Base-by-base conservation (phyloP, 164 flowering plant genomes). In the Cinnamomum chago region DNA sequence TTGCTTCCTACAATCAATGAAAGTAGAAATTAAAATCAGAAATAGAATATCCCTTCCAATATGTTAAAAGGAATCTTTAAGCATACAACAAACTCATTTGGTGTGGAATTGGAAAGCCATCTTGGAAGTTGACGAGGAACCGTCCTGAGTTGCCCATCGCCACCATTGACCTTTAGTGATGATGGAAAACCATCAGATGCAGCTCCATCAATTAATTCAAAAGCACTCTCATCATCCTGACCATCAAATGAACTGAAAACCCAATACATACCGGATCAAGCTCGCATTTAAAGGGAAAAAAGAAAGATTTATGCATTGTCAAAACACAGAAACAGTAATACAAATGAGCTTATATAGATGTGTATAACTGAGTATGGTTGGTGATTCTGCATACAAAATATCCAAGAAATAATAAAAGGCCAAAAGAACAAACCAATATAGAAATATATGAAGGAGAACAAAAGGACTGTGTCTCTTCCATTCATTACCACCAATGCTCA, bases 61-160 rank as follows among this genome's bases (percentile, higher is more conserved):
- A 68, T 50, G 47, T 58, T 50, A 1, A 23, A 22, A 55, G 69
- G 15, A 72, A 52, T 52, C 66, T 35, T 72, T 70, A 60, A 60
- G 62, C 23, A 64, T 88, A 96, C 99, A 76, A 92, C 79, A 85
- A 96, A 96, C 77, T 94, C 99, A 76, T 94, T 95, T 58, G 99
- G 99, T 58, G 90, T 87, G 47, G 99, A 84, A 80, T 83, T 77
- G 30, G 90, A 84, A 78, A 95, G 95, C 99, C 99, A 95, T 47
- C 82, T 27, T 74, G 98, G 97, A 82, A 88, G 78, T 76, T 84
- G 90, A 76, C 82, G 90, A 73, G 92, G 79, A 58, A 80, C 64
- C 70, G 71, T 30, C 77, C 86, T 87, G 17, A 66, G 51, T 50
- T 69, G 77, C 69, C 81, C 81, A 86, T 89, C 92, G 71, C 82